A percentile compares a stretch with the other conserved stretches of the same genome.
Evolutionary conservation across 495 filamentous ascomycete genomes (phyloP).

Genomic region (Tuber brumale): DNA sequence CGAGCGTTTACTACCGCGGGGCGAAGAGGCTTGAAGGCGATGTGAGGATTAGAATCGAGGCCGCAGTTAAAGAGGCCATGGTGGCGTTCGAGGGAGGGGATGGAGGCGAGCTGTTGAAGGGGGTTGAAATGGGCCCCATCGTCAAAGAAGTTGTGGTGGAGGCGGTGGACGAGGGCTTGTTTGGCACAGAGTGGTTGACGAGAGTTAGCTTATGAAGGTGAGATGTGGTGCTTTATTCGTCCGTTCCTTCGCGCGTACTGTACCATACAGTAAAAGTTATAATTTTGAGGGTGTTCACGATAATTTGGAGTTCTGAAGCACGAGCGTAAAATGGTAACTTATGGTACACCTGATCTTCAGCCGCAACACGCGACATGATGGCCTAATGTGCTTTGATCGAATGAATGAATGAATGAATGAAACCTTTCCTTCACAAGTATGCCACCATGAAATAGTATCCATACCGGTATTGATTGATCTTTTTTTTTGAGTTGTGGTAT

Average conservation of each 20-base stretch:
- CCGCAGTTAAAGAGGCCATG: constrained; percentile 35
- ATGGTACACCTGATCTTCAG: not conserved
- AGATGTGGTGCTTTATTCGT: not conserved
- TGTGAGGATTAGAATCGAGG: constrained; percentile 24
- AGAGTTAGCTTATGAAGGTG: constrained; percentile 15
- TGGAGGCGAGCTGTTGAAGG: constrained; percentile 3
- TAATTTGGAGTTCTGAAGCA: not conserved
- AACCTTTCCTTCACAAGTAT: not conserved
- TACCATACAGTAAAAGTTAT: not conserved
- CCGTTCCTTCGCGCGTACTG: not conserved
- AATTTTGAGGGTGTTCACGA: not conserved
- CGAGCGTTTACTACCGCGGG: constrained; percentile 59
- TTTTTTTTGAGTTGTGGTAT: not conserved
- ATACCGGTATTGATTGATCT: not conserved
- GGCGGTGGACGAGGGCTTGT: constrained; percentile 36
- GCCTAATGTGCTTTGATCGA: not conserved
- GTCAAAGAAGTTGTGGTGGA: constrained; percentile 31
- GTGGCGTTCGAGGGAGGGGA: constrained; percentile 25
- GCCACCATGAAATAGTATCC: not conserved
- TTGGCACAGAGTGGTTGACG: constrained; percentile 30
- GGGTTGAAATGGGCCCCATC: constrained; percentile 12
- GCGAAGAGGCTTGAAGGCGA: constrained; percentile 47
- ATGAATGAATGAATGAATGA: not conserved
- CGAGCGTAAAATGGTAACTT: not conserved
- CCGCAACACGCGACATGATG: not conserved